Percentiles rank a stretch among this genome's conserved stretches.
These are phyloP conservation scores for Tritrichomonas musculus DNA, from an alignment of 208 protist genomes.

Conservation along the genomic window DNA sequence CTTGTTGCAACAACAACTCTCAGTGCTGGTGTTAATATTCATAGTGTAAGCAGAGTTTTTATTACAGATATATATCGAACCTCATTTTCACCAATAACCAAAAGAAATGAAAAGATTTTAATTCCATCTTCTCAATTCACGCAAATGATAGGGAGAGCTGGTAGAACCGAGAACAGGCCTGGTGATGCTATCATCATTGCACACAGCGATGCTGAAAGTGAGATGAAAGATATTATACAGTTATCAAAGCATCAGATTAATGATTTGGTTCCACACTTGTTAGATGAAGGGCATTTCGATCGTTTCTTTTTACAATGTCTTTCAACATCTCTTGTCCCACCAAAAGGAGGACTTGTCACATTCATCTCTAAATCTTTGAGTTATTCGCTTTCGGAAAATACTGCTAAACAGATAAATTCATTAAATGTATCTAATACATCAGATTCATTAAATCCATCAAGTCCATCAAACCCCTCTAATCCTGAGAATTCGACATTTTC, in stretches of 20 bases:
- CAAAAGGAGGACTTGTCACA: neutral
- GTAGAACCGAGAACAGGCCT: neutral
- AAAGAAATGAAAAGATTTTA: neutral
- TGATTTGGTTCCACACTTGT: neutral
- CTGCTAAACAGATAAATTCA: too few relatives aligned
- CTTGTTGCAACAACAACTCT: conserved; percentile 21
- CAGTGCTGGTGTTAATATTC: neutral
- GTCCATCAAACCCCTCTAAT: too few relatives aligned
- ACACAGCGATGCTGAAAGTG: neutral
- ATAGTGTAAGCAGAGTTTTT: neutral
- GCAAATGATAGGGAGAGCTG: neutral
- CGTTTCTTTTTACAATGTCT: neutral
- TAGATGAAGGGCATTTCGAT: neutral
- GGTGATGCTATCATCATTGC: neutral
- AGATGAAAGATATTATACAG: neutral
- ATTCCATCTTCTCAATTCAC: neutral
- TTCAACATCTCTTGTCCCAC: too few relatives aligned
- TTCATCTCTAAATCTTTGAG: neutral
- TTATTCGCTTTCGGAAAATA: too few relatives aligned
- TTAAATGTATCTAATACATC: too few relatives aligned
- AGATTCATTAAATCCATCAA: too few relatives aligned
- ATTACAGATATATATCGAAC: neutral
- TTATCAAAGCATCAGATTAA: neutral
- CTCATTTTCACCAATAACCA: too few relatives aligned
- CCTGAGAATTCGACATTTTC: too few relatives aligned